A percentile compares a stretch with the other conserved stretches of the same genome.
Evolutionary conservation across 768 basidiomycete species (phyloP).

Genomic region (Calvatia gigantea): DNA sequence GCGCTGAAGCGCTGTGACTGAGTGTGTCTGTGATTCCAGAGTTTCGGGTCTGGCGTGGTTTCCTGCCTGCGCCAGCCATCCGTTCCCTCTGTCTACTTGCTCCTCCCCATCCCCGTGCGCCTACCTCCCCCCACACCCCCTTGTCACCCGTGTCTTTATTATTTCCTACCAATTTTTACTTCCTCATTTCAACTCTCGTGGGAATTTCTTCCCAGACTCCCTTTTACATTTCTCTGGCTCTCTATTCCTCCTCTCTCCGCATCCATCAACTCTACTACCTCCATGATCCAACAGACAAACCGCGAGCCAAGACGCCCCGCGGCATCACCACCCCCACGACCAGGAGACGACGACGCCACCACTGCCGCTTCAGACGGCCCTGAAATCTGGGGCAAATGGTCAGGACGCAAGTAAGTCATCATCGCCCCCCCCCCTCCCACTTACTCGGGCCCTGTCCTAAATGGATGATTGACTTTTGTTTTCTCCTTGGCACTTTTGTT

Average conservation of each 20-base stretch:
- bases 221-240: conserved; percentile 14
- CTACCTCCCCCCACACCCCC: too few relatives aligned
- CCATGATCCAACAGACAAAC: conserved; percentile 70
- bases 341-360: conserved; percentile 27
- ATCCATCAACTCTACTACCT: conserved; percentile 15
- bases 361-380: conserved; percentile 32
- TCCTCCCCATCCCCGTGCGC: too few relatives aligned
- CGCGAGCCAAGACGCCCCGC: conserved; percentile 31
- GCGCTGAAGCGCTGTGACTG: background rate
- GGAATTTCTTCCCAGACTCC: conserved; percentile 5
- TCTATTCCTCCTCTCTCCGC: conserved; percentile 8
- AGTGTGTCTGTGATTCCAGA: background rate
- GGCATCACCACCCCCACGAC: conserved; percentile 17
- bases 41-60: conserved; percentile 10
- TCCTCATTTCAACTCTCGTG: background rate
- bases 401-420: conserved; percentile 51
- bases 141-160: too few relatives aligned
- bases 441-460: conserved; percentile 10
- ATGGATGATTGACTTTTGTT: conserved; percentile 15
- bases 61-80: background rate
- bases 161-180: background rate
- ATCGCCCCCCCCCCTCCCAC: too few relatives aligned
- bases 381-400: conserved; percentile 73
- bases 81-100: conserved; percentile 33
- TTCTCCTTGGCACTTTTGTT: too few relatives aligned